Evolutionary conservation across 2,329 filamentous ascomycete genomes (phyloP), one percentile per base, ranked within the genome.

Genomic region (Penicillium hordei): DNA sequence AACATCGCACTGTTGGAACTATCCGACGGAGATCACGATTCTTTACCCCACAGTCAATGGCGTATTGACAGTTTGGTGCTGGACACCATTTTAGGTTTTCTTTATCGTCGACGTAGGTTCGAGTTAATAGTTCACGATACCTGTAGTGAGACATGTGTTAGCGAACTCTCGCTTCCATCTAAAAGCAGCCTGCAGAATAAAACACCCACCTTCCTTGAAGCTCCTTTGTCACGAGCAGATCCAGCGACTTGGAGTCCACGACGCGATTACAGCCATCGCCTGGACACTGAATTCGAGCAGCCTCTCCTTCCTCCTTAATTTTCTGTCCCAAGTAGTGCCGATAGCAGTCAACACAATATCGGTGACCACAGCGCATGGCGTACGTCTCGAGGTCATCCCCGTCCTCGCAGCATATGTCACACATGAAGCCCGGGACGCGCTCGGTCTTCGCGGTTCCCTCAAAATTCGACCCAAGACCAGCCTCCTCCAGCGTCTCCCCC

Each of bases 11-110:
- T 0, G 93, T 96, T 0, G 94, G 94, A 0, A 99, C 94, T 27
- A 96, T 84, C 65, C 84, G 88, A 65, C 86, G 84, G 21, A 99
- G 81, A 57, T 97, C 92, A 71, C 91, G 92, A 78, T 89, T 89
- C 78, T 96, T 96, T 58, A 97, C 84, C 0, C 80, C 81, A 68
- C 94, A 99, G 70, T 97, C 90, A 46, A 99, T 81, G 13, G 93
- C 94, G 70, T 94, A 97, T 68, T 90, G 86, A 76, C 94, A 99
- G 74, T 99, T 93, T n/a, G 94, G 94, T 1, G 93, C 93, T 0
- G 94, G 94, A 73, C 94, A 99, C 94, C 94, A 99, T 74, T 96
- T 96, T 59, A 97, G 85, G 55, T 89, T 89, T 57, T 96, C 93
- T 76, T 92, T 96, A 75, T 99, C 93, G 75, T 99, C 94, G 59